Percentiles rank a stretch among this genome's conserved stretches.
Conservation (phyloP, 1,284 basidiomycete genomes). For the Ustilago tritici region DNA sequence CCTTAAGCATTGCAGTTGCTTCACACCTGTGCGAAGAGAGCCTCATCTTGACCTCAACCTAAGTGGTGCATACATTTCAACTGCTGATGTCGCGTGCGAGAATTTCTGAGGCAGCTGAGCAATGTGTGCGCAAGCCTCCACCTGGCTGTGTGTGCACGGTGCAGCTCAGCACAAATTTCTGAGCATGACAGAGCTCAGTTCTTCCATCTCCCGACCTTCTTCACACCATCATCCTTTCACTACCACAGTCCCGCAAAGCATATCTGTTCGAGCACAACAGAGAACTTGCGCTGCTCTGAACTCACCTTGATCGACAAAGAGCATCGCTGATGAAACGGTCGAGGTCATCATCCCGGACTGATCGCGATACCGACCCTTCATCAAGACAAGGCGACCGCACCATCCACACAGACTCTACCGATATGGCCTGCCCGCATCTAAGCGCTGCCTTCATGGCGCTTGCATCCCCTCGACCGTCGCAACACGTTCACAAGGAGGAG, state of each 20-base stretch:
- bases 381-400: slow-evolving; percentile 11
- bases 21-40: no score
- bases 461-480: slow-evolving; percentile 51
- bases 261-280: neutral
- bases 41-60: no score
- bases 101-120: neutral
- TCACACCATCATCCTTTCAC: neutral
- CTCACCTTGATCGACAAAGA: neutral
- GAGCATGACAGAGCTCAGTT: slow-evolving; percentile 12
- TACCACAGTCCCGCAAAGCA: neutral
- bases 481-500: slow-evolving; percentile 80
- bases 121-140: slow-evolving; percentile 16
- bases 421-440: slow-evolving; percentile 62
- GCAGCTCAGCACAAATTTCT: slow-evolving; percentile 5
- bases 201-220: neutral
- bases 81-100: slow-evolving; percentile 25
- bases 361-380: slow-evolving; percentile 15
- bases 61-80: neutral
- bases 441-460: slow-evolving; percentile 50
- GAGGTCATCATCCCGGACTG: slow-evolving; percentile 28
- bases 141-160: slow-evolving; percentile 26
- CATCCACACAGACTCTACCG: neutral
- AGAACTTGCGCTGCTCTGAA: neutral
- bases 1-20: no score
- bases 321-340: slow-evolving; percentile 45